Evolutionary conservation across 345 rosid species (phyloP).

Genomic region (Eucalyptus marginata): DNA sequence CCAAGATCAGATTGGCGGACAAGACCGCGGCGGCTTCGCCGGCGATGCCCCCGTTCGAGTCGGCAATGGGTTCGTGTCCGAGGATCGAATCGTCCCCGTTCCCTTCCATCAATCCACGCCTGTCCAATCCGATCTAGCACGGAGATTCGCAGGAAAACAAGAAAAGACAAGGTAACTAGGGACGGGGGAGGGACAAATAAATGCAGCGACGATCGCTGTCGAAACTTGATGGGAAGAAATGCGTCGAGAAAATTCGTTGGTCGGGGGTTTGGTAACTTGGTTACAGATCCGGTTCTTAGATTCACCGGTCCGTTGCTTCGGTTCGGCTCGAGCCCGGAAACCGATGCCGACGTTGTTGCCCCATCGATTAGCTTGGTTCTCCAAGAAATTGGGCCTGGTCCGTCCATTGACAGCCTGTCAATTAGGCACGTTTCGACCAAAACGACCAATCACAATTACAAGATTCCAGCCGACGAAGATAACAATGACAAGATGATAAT

Average conservation of each 20-base stretch:
- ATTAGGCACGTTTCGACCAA: neutral
- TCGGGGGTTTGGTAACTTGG: neutral
- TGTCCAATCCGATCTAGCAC: neutral
- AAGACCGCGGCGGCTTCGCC: neutral
- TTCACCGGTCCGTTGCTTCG: neutral
- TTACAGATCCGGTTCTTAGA: neutral
- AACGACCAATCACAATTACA: neutral
- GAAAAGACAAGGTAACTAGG: neutral
- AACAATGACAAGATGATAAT: neutral
- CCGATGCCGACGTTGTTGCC: neutral
- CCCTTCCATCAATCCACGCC: neutral
- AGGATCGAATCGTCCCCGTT: neutral
- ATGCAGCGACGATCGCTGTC: neutral
- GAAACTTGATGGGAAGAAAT: neutral
- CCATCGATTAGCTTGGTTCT: neutral
- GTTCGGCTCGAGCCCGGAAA: neutral
- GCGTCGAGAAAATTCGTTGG: neutral
- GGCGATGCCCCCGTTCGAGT: neutral
- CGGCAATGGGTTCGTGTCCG: neutral
- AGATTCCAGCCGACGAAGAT: neutral
- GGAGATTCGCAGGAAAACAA: neutral
- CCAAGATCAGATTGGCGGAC: slow-evolving; percentile 33
- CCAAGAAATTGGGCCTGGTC: neutral
- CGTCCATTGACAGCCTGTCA: neutral
- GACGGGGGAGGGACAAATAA: neutral